Conservation (phyloP, 2,329 filamentous ascomycete species). For the Neofusicoccum kwambonambiense region DNA sequence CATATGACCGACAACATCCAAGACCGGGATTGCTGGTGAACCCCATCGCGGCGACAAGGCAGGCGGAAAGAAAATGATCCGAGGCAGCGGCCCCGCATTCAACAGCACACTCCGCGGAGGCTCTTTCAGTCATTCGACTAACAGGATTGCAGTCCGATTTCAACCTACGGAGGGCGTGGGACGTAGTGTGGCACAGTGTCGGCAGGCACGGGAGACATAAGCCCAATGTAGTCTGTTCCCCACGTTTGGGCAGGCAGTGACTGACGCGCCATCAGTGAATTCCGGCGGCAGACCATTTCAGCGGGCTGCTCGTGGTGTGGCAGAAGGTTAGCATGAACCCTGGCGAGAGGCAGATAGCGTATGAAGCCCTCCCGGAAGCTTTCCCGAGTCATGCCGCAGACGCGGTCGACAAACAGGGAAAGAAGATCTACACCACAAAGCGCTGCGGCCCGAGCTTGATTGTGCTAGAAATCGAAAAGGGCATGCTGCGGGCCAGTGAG, state of each 20-base stretch:
- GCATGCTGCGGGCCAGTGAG: no score
- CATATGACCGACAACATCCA: no score
- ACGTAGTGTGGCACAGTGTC: neutral
- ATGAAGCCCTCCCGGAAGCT: neutral
- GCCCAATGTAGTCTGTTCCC: no score
- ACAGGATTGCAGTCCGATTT: conserved; percentile 34
- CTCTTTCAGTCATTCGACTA: no score
- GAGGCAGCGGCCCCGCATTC: no score
- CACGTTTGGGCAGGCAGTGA: no score
- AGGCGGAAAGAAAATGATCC: no score
- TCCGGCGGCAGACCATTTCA: no score
- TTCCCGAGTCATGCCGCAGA: neutral
- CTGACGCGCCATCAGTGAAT: no score
- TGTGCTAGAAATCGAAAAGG: neutral
- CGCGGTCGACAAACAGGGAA: neutral
- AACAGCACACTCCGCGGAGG: no score
- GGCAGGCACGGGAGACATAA: neutral
- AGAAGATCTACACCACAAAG: neutral
- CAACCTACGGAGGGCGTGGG: conserved; percentile 40
- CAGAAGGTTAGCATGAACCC: neutral
- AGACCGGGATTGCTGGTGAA: no score
- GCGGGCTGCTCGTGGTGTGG: neutral
- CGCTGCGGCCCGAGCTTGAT: neutral
- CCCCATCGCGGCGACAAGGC: no score
- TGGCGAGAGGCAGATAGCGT: neutral